These are phyloP conservation scores for Metschnikowia orientalis DNA, from an alignment of 805 yeast genomes.

Conservation along the genomic window DNA sequence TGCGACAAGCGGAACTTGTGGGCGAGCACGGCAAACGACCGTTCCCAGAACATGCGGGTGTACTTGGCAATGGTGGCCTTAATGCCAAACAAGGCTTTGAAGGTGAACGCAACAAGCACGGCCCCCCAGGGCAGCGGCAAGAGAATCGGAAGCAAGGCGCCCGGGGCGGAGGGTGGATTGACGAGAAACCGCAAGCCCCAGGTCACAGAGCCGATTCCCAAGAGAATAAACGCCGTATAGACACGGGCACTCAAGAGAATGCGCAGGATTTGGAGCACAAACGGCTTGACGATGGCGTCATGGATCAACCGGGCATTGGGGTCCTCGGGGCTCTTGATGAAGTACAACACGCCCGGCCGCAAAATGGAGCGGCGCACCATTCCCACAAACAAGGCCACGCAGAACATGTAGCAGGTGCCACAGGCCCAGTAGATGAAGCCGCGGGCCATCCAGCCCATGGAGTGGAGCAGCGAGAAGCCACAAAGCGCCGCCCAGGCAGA, in stretches of 20 bases:
- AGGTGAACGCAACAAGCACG: slow-evolving; percentile 3
- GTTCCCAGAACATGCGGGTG: slow-evolving; percentile 55
- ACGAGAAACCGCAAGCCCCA: slow-evolving; percentile 38
- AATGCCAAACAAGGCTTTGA: slow-evolving; percentile 5
- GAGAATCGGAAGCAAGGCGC: slow-evolving; percentile 27
- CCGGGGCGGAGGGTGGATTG: slow-evolving; percentile 11
- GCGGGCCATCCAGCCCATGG: slow-evolving; percentile 10
- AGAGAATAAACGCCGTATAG: slow-evolving; percentile 64
- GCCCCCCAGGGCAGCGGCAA: slow-evolving; percentile 7
- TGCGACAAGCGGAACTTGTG: slow-evolving; percentile 68
- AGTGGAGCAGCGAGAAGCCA: slow-evolving; percentile 5
- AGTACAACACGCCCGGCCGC: slow-evolving; percentile 85
- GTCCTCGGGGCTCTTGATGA: slow-evolving; percentile 92
- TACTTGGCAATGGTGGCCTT: slow-evolving; percentile 22
- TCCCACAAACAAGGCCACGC: slow-evolving; percentile 80
- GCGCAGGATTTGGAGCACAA: slow-evolving; percentile 66
- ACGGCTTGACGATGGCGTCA: slow-evolving; percentile 78
- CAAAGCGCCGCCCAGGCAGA: slow-evolving; percentile 22
- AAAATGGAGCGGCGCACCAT: slow-evolving; percentile 70
- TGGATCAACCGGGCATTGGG: slow-evolving; percentile 82
- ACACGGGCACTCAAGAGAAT: slow-evolving; percentile 69
- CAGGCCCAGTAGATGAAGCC: slow-evolving; percentile 48
- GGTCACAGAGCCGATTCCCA: slow-evolving; percentile 70
- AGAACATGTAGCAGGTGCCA: slow-evolving; percentile 85
- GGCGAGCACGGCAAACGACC: slow-evolving; percentile 52